Percentiles rank a stretch among this genome's conserved stretches.
phyloP scores from a whole-genome alignment of 2,329 filamentous ascomycete genomes.

The Mollisia scopiformis region DNA sequence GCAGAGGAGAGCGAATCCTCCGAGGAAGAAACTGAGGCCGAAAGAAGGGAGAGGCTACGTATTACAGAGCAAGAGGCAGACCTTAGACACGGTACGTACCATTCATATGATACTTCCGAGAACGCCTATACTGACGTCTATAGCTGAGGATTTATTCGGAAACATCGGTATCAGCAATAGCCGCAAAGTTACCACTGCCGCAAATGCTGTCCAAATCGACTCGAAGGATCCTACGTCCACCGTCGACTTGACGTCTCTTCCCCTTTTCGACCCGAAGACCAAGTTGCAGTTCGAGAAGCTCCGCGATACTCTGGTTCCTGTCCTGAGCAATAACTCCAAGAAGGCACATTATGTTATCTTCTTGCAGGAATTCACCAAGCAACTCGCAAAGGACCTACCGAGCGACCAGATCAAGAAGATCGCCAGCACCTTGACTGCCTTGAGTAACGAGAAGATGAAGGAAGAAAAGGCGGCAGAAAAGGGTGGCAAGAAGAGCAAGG shows the following conservation, averaged over 20 bases:
- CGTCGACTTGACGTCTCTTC: conserved; percentile 78
- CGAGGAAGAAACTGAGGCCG: conserved; percentile 70
- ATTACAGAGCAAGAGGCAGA: conserved; percentile 86
- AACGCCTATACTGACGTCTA: too few relatives aligned
- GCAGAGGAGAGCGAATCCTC: conserved; percentile 60
- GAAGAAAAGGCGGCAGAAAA: conserved; percentile 96
- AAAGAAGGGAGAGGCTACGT: conserved; percentile 73
- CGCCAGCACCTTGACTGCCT: conserved; percentile 80
- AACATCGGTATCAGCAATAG: conserved; percentile 67
- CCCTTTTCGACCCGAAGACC: conserved; percentile 86
- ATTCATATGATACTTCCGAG: too few relatives aligned
- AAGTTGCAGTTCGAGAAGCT: conserved; percentile 85
- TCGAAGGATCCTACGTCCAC: conserved; percentile 74
- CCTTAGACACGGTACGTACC: conserved; percentile 80
- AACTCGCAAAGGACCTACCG: conserved; percentile 82
- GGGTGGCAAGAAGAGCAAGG: conserved; percentile 95
- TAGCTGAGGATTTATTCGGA: conserved; percentile 90
- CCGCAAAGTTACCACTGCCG: conserved; percentile 69
- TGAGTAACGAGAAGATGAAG: conserved; percentile 97
- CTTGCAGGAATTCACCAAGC: conserved; percentile 87
- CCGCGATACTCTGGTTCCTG: conserved; percentile 76
- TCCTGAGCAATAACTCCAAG: conserved; percentile 75
- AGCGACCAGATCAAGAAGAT: conserved; percentile 98
- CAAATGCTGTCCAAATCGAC: conserved; percentile 70
- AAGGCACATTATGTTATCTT: conserved; percentile 91